Evolutionary conservation across 441 rosid genomes (phyloP).

Genomic region (Arabidopsis lyrata): DNA sequence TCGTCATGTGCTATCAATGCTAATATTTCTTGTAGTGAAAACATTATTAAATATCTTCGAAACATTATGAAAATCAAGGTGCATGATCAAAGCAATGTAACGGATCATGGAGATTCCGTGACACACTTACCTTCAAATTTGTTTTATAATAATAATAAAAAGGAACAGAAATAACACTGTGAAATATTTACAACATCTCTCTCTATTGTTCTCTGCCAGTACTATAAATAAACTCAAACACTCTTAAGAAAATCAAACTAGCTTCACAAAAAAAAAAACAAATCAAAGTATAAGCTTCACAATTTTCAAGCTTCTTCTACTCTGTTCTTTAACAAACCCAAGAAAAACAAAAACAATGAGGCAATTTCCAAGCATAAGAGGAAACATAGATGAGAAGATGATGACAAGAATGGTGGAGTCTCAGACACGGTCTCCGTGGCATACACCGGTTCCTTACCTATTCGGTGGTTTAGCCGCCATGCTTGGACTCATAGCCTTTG

Average conservation of each 20-base stretch:
- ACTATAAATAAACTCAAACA: conserved; percentile 38
- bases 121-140: conserved; percentile 36
- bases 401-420: conserved; percentile 37
- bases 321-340: not conserved
- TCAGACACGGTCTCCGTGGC: conserved; percentile 61
- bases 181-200: conserved; percentile 20
- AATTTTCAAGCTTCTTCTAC: conserved; percentile 1
- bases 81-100: conserved; percentile 41
- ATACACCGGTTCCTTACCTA: conserved; percentile 91
- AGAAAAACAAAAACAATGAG: conserved; percentile 36
- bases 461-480: conserved; percentile 94
- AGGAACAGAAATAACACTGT: conserved; percentile 18
- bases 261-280: not conserved
- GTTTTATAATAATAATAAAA: not conserved
- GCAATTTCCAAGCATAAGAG: conserved; percentile 45
- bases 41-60: conserved; percentile 11
- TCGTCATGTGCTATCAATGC: no score
- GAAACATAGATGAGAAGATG: conserved; percentile 41
- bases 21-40: no score
- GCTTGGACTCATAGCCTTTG: conserved; percentile 89
- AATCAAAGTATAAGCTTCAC: not conserved
- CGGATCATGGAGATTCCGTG: conserved; percentile 49
- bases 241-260: conserved; percentile 34
- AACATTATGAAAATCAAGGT: not conserved
- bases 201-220: conserved; percentile 13